Base-by-base conservation (phyloP, 1,284 basidiomycete genomes). In the Moesziomyces sp. region DNA sequence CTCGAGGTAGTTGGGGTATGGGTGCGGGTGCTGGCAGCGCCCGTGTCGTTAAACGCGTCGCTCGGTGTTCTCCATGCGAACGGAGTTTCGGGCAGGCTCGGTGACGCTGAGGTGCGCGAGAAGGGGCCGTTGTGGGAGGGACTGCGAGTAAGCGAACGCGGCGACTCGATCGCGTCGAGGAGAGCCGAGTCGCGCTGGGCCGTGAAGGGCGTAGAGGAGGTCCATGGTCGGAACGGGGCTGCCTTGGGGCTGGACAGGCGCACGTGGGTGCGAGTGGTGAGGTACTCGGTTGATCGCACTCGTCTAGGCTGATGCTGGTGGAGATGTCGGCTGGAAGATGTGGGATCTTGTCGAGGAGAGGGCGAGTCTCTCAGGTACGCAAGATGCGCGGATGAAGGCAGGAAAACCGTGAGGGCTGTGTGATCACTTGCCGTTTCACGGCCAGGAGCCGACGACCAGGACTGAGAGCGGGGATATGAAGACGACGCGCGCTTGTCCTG, bases 1-100 rank as follows among this genome's bases (percentile, higher is more conserved):
- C 57, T 28, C 2, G 50, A 34, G 0, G 63, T 52, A 3, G 52
- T 34, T 3, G 56, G 30, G 10, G 47, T 3, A 47, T 58, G 30
- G 10, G 10, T 7, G 45, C 18, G 5, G 30, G 26, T 10, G 40
- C 18, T 34, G 2, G 30, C 30, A 5, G 45, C 8, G 3, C 3
- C 9, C 1, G 5, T 28, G 18, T 28, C 57, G 8, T 23, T 40
- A 7, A 59, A 30, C 1, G 26, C 56, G 2, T 21, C 30, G 19
- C 8, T 1, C 13, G 2, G 14, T 9, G 34, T 16, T 11, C 26
- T 28, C 21, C 46, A n/a, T 5, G 24, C 34, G 7, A 13, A 8
- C 13, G 30, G 42, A 23, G 18, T 24, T 2, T 43, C 28, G 1
- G 40, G 51, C 0, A 51, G 52, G 24, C 55, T 54, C 5, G 40